A percentile compares a stretch with the other conserved stretches of the same genome.
Evolutionary conservation across 2,329 filamentous ascomycete genomes (phyloP).

Genomic region (Periglandula ipomoeae): DNA sequence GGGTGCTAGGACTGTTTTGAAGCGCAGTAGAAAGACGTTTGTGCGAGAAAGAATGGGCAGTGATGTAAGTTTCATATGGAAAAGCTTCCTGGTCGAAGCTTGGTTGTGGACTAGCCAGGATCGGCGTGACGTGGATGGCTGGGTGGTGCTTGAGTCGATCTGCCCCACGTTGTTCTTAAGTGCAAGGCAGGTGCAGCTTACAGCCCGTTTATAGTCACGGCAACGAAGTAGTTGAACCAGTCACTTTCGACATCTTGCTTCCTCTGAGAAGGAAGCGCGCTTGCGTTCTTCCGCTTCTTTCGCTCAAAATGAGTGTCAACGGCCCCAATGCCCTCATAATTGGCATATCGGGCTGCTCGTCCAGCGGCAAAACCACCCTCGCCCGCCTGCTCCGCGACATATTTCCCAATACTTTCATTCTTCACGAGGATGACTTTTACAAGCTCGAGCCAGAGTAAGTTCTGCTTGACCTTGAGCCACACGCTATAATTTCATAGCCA

Average conservation of each 20-base stretch:
- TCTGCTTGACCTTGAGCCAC: background rate
- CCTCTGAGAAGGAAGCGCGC: no score
- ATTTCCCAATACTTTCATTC: slow-evolving; percentile 68
- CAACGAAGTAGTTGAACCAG: no score
- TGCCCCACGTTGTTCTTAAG: background rate
- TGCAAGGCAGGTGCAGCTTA: background rate
- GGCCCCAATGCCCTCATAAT: slow-evolving; percentile 50
- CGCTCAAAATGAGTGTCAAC: slow-evolving; percentile 26
- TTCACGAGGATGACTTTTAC: slow-evolving; percentile 97
- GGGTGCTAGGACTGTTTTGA: slow-evolving; percentile 1
- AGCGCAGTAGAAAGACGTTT: no score
- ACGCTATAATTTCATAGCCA: background rate
- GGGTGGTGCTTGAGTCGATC: no score
- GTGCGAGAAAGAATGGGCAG: background rate
- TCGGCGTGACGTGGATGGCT: background rate
- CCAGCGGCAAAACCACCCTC: slow-evolving; percentile 90
- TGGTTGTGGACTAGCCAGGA: background rate
- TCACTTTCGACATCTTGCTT: no score
- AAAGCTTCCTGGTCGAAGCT: background rate
- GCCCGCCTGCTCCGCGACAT: slow-evolving; percentile 75
- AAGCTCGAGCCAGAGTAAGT: slow-evolving; percentile 62
- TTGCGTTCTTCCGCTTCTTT: no score
- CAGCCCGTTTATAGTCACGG: no score
- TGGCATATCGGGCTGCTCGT: slow-evolving; percentile 82
- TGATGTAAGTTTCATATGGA: background rate